A percentile compares a stretch with the other conserved stretches of the same genome.
These are phyloP conservation scores for Colletotrichum euphorbiae DNA, from an alignment of 2,329 filamentous ascomycete species.

Conservation along the genomic window DNA sequence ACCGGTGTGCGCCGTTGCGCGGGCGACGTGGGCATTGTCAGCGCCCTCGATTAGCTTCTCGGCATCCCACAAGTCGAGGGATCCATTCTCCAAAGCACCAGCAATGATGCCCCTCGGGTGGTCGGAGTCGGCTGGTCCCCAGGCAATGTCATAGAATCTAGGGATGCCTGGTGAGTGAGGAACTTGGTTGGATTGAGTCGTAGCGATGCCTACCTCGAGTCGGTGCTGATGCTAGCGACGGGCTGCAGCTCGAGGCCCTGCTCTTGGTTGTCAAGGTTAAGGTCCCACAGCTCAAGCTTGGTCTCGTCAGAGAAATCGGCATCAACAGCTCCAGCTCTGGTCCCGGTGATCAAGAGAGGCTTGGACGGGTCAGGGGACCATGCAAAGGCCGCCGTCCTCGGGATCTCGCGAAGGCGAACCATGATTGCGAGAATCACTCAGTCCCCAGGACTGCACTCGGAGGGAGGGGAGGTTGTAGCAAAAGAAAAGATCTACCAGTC, in stretches of 20 bases:
- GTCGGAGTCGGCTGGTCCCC: slow-evolving; percentile 84
- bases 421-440: slow-evolving; percentile 64
- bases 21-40: slow-evolving; percentile 83
- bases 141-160: slow-evolving; percentile 97
- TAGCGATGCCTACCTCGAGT: slow-evolving; percentile 77
- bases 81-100: slow-evolving; percentile 93
- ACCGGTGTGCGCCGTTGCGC: slow-evolving; percentile 89
- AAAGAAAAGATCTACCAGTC: slow-evolving; percentile 22
- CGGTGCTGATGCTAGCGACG: slow-evolving; percentile 83
- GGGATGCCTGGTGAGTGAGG: slow-evolving; percentile 22
- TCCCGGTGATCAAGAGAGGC: slow-evolving; percentile 91
- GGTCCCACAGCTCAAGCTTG: slow-evolving; percentile 95
- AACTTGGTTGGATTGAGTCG: slow-evolving; percentile 4
- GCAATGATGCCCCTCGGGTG: slow-evolving; percentile 90
- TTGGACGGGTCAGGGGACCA: slow-evolving; percentile 87
- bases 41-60: slow-evolving; percentile 70
- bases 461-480: slow-evolving; percentile 24
- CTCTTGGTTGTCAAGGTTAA: slow-evolving; percentile 81
- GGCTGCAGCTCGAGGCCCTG: slow-evolving; percentile 88
- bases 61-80: slow-evolving; percentile 93
- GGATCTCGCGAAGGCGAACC: slow-evolving; percentile 97
- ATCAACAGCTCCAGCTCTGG: slow-evolving; percentile 92
- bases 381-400: slow-evolving; percentile 95
- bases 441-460: slow-evolving; percentile 39
- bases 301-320: slow-evolving; percentile 98